Conservation (phyloP, 768 basidiomycete species). For the Mycena vulgaris region DNA sequence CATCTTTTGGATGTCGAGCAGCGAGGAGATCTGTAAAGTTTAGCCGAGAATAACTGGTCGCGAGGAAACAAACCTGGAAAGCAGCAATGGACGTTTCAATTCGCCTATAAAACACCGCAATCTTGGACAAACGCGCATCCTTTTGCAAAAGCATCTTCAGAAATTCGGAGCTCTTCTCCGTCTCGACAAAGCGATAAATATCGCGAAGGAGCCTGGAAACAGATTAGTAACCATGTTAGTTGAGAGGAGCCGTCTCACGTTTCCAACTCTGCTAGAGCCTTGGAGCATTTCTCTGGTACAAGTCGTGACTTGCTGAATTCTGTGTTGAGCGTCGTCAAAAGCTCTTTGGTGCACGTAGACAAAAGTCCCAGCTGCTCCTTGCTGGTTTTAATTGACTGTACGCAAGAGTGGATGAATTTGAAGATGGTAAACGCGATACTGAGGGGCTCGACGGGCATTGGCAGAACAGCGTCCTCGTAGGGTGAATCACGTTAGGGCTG, state of each 20-base stretch:
- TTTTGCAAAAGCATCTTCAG: background rate
- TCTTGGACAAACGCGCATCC: background rate
- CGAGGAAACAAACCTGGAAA: too few species aligned
- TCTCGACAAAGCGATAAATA: background rate
- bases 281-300: background rate
- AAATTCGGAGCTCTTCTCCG: background rate
- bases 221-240: background rate
- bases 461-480: too few species aligned
- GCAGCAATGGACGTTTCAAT: too few species aligned
- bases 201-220: background rate
- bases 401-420: background rate
- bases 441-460: conserved; percentile 5
- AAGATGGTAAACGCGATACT: conserved; percentile 6
- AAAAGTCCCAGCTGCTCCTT: conserved; percentile 23
- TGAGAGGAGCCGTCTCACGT: background rate
- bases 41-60: too few species aligned
- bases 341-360: background rate
- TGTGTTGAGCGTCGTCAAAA: conserved; percentile 25
- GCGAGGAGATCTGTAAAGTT: too few species aligned
- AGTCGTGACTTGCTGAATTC: conserved; percentile 26
- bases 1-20: too few species aligned
- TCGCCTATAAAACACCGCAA: background rate
- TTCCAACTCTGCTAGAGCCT: conserved; percentile 7
- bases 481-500: too few species aligned
- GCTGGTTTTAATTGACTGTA: background rate